Evolutionary conservation across 169 alveolate genomes (phyloP).

Genomic region (Eimeria maxima): DNA sequence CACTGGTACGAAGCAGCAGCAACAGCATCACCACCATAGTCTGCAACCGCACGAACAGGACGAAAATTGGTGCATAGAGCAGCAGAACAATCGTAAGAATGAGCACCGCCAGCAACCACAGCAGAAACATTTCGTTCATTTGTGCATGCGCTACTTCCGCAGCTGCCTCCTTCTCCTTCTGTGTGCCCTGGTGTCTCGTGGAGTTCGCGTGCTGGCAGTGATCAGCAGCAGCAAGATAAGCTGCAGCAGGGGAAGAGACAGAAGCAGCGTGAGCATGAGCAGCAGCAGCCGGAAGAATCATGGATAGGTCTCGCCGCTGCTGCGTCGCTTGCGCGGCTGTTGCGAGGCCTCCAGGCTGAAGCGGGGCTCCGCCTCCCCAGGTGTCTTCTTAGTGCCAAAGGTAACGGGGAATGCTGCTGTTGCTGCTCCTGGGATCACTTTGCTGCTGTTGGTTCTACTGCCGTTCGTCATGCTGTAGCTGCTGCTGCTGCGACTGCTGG

Average conservation of each 20-base stretch:
- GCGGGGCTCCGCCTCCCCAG: constrained; percentile 71
- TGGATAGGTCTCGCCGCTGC: constrained; percentile 76
- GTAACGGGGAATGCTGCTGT: not conserved
- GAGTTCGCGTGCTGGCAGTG: not conserved
- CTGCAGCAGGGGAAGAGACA: not conserved
- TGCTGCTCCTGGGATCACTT: not conserved
- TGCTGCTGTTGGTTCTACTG: not conserved
- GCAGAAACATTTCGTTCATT: not conserved
- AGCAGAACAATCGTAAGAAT: not conserved
- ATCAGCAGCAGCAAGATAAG: not conserved
- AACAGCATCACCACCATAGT: not conserved
- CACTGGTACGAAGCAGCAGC: constrained; percentile 64
- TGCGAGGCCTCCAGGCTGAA: constrained; percentile 68
- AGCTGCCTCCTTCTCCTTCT: constrained; percentile 75
- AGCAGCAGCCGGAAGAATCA: constrained; percentile 67
- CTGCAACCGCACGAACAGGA: not conserved
- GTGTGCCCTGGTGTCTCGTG: constrained; percentile 16
- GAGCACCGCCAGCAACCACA: not conserved
- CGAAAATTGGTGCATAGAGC: too few relatives aligned
- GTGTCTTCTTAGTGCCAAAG: constrained; percentile 42
- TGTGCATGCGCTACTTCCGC: not conserved
- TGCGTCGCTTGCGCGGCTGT: constrained; percentile 67
- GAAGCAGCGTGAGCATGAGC: not conserved
- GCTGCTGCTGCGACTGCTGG: constrained; percentile 1
- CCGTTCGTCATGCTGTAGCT: not conserved